Base-by-base conservation (phyloP, 768 basidiomycete genomes). In the Xerocomellus amylosporus region DNA sequence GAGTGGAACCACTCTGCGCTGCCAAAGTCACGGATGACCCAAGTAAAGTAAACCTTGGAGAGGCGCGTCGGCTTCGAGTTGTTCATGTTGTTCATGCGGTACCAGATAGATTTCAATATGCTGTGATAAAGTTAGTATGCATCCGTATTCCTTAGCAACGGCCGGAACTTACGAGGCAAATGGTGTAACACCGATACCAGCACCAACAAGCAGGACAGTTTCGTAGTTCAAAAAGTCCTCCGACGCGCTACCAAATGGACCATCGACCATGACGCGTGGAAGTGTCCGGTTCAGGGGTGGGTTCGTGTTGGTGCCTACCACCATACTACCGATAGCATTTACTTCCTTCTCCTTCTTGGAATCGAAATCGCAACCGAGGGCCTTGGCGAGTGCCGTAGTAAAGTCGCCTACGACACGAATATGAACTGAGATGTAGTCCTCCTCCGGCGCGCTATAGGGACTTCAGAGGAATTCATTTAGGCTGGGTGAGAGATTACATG, bases 121-220 rank as follows among this genome's bases (percentile, higher is more conserved):
- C 88, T 89, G 58, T 19, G n/a, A 54, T 17, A 48, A 46, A 44
- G 51, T 60, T 20, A 49, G 24, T 36, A 39, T 49, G n/a, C 44
- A 45, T 40, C 28, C 26, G 26, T 20, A 31, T 42, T 38, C 54
- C 52, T 33, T 34, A 13, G 20, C 40, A 44, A 49, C 24, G 33
- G 40, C 13, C 0, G 20, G 45, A 55, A 69, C 91, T 78, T 66
- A 95, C 87, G 90, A 92, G 49, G 95, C 93, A 63, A 98, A 97
- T 3, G 95, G 95, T 0, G 95, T 97, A 34, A 97, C 93, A 62
- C 95, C 95, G 57, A 98, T 98, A 72, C 95, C 96, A 52, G 90
- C 93, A 60, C 93, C 94, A 44, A 95, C 90, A 37, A 97, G 83
- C 31, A 96, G 73, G 34, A 94, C 80, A 1, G 91, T 89, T 74